Percentiles rank a stretch among this genome's conserved stretches.
Conservation (phyloP, 192 early-diverging fungal genomes). For the Geranomyces michiganensis region DNA sequence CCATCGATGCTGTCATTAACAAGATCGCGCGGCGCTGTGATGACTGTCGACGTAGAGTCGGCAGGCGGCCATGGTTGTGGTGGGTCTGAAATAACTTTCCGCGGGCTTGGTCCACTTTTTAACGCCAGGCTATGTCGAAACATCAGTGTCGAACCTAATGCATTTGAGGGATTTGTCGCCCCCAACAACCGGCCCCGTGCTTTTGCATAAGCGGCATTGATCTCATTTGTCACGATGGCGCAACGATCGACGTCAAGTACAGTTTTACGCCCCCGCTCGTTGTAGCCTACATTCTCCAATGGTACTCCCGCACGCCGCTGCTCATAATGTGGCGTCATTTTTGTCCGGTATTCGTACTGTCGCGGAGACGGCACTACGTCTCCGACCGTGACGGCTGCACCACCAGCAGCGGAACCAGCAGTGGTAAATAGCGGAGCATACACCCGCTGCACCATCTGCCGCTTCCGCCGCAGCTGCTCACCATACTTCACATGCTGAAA, state of each 20-base stretch:
- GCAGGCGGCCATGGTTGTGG: slow-evolving; percentile 37
- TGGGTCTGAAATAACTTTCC: neutral
- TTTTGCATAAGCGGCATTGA: slow-evolving; percentile 49
- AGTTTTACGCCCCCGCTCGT: slow-evolving; percentile 52
- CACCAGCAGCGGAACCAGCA: slow-evolving; percentile 18
- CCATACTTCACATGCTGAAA: slow-evolving; percentile 64
- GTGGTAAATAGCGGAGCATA: slow-evolving; percentile 39
- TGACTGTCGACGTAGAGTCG: neutral
- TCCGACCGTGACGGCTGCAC: slow-evolving; percentile 43
- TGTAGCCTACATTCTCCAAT: slow-evolving; percentile 65
- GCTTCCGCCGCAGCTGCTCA: slow-evolving; percentile 65
- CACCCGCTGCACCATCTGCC: slow-evolving; percentile 53
- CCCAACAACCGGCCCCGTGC: neutral
- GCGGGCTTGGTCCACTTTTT: neutral
- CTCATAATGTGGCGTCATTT: slow-evolving; percentile 67
- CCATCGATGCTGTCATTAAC: slow-evolving; percentile 39
- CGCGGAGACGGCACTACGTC: slow-evolving; percentile 57
- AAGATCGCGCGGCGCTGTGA: slow-evolving; percentile 4
- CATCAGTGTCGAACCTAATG: neutral
- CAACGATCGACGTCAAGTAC: slow-evolving; percentile 72
- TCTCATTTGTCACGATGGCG: slow-evolving; percentile 62
- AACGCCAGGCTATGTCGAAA: slow-evolving; percentile 17
- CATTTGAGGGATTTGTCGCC: neutral
- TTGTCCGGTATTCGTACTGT: slow-evolving; percentile 64
- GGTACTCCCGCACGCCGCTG: neutral